A percentile compares a stretch with the other conserved stretches of the same genome.
Conservation (phyloP, 768 basidiomycete genomes). For the Imleria badia region DNA sequence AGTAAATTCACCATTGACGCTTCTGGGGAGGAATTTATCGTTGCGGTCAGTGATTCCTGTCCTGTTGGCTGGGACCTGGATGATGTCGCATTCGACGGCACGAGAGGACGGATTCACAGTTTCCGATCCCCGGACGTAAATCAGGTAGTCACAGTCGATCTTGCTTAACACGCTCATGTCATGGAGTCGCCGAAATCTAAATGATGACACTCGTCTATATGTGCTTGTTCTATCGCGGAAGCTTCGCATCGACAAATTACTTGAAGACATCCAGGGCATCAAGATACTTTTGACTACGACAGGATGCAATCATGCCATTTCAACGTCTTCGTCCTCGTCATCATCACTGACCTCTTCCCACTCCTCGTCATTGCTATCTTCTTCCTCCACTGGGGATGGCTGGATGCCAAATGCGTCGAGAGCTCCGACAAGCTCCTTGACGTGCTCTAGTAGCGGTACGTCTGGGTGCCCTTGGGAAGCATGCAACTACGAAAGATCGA, state of each 20-base stretch:
- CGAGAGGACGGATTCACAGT: not conserved
- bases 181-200: no score
- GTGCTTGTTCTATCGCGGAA: no score
- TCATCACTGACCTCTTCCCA: slow-evolving; percentile 66
- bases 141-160: no score
- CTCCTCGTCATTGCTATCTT: slow-evolving; percentile 41
- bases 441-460: slow-evolving; percentile 71
- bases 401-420: slow-evolving; percentile 67
- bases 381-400: slow-evolving; percentile 52
- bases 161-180: no score
- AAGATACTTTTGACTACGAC: slow-evolving; percentile 12
- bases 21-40: not conserved
- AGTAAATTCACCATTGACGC: not conserved
- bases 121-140: no score
- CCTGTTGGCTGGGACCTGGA: not conserved
- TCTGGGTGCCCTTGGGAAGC: slow-evolving; percentile 72
- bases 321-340: slow-evolving; percentile 52
- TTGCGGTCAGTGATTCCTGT: not conserved
- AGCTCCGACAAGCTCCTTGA: slow-evolving; percentile 66
- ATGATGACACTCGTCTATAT: no score
- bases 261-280: no score
- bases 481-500: slow-evolving; percentile 52
- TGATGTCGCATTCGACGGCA: not conserved
- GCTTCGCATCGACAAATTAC: no score
- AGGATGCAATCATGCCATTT: slow-evolving; percentile 44